Conservation (phyloP, 345 rosid genomes). For the Salix suchowensis region DNA sequence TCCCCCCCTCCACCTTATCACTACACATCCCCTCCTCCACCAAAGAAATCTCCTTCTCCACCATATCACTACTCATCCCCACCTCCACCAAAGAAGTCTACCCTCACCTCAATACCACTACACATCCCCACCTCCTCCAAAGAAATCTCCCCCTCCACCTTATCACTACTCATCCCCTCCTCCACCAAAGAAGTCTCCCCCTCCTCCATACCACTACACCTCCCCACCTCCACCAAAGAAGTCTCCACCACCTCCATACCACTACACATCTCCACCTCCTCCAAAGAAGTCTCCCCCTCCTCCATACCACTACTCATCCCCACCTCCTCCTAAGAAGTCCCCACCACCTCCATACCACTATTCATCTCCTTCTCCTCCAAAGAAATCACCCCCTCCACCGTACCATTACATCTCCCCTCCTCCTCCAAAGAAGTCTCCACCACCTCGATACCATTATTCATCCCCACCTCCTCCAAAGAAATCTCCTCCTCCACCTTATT, state of each 20-base stretch:
- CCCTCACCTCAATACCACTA: too few species aligned
- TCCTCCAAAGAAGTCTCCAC: too few species aligned
- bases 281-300: background rate
- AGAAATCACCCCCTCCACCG: fast-evolving
- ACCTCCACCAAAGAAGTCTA: background rate
- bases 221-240: too few species aligned
- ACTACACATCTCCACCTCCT: background rate
- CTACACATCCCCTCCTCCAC: conserved; percentile 9
- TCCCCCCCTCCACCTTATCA: conserved; percentile 1
- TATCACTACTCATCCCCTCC: background rate
- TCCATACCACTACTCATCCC: too few species aligned
- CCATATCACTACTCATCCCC: conserved; percentile 3
- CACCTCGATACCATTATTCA: too few species aligned
- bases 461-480: too few species aligned
- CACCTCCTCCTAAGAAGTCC: too few species aligned
- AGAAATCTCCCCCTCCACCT: background rate
- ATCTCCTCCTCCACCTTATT: background rate
- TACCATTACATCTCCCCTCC: fast-evolving
- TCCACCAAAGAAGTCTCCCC: too few species aligned
- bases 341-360: fast-evolving
- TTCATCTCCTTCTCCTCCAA: fast-evolving
- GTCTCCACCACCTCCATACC: conserved; percentile 7
- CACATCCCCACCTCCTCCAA: too few species aligned
- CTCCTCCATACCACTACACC: too few species aligned
- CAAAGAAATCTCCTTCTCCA: background rate